Evolutionary conservation across 129 eudicot genomes (phyloP), one percentile per base, ranked within the genome.

Genomic region (Flaveria robusta): DNA sequence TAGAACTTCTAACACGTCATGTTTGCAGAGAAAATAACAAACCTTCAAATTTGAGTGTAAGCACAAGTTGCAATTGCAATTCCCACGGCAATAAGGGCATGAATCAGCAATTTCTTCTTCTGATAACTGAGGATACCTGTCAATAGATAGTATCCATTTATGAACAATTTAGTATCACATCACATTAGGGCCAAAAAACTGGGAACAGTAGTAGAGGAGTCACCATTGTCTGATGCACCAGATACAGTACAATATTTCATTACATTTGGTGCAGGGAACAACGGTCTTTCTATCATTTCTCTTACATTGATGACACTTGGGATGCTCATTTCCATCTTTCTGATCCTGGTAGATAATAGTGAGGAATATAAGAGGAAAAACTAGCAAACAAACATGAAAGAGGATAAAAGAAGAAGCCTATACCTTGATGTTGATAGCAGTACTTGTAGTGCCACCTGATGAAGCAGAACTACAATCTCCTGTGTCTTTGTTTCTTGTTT

Each of bases 191-290:
- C 72, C 78, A 50, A 37, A 37, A 39, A 64, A 62, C 2, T 47
- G 55, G 23, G 12, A 79, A 52, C 15, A 70, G 8, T 65, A 56
- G 75, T 56, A 43, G 46, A 60, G 49, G 60, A 27, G 27, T 79
- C 54, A 92, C 98, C 98, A 93, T 68, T 82, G 84, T 58, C 67
- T 88, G 64, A 93, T 88, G 82, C 98, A 93, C 26, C 81, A 84
- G 70, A 87, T 42, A 76, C 98, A 93, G 75, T 90, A 93, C 10
- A 88, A 6, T 42, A 73, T 83, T 19, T 78, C 81, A 15, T 79
- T 74, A 75, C 98, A 93, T 70, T 84, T 87, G 65, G 75, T 81
- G 79, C 98, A 93, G 54, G 89, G 92, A 70, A 93, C 97, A 69
- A 85, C 96, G 20, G 39, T 59, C 65, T 49, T 75, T 82, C 96